These are phyloP conservation scores for Lecanoromycetidae sp. DNA, from an alignment of 2,329 filamentous ascomycete genomes.

Conservation along the genomic window DNA sequence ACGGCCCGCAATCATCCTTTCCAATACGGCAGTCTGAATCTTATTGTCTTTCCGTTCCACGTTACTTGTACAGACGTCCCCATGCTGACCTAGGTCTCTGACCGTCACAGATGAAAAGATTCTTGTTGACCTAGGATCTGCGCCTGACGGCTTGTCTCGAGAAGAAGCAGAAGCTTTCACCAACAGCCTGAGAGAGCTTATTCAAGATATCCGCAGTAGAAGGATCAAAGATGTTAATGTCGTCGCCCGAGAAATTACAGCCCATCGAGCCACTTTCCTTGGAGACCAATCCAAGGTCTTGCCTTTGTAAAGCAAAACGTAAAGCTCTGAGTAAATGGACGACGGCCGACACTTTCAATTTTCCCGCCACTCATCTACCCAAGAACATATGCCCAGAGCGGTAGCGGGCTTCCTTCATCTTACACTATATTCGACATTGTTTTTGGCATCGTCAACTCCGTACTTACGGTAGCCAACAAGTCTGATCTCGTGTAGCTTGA, in stretches of 20 bases:
- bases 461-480: background rate
- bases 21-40: background rate
- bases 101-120: constrained; percentile 39
- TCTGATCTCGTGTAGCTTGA: constrained; percentile 3
- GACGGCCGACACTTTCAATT: background rate
- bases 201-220: constrained; percentile 37
- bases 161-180: constrained; percentile 34
- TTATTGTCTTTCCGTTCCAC: background rate
- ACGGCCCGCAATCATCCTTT: background rate
- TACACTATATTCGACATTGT: background rate
- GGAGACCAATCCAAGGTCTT: constrained; percentile 35
- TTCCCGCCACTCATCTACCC: background rate
- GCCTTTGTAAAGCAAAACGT: constrained; percentile 28
- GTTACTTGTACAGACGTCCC: constrained; percentile 18
- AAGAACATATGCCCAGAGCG: too few species aligned
- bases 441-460: background rate
- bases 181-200: constrained; percentile 35
- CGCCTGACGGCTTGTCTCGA: constrained; percentile 33
- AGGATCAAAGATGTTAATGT: constrained; percentile 39
- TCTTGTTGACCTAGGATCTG: constrained; percentile 36
- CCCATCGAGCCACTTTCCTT: constrained; percentile 39
- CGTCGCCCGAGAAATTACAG: constrained; percentile 37
- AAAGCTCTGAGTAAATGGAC: background rate
- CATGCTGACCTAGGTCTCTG: constrained; percentile 32
- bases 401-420: too few species aligned